Conservation (phyloP, 2,329 filamentous ascomycete species). For the Dothistroma septosporum region DNA sequence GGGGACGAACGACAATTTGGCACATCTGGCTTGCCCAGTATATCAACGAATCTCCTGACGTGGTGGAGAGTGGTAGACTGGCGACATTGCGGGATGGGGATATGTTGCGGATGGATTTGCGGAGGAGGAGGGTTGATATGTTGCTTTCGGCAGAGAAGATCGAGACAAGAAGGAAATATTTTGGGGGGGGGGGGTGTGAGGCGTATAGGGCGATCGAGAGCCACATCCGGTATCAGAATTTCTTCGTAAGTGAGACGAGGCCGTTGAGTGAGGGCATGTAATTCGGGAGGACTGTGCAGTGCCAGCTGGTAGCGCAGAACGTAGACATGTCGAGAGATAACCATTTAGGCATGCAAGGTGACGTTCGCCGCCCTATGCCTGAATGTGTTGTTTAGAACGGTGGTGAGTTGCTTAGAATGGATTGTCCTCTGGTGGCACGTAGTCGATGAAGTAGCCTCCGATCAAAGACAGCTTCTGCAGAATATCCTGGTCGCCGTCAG, state of each 20-base stretch:
- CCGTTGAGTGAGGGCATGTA: conserved; percentile 34
- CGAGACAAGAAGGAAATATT: conserved; percentile 35
- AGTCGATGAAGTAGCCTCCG: conserved; percentile 52
- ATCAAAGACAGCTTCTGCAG: conserved; percentile 56
- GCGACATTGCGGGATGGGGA: conserved; percentile 51
- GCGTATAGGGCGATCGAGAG: conserved; percentile 26
- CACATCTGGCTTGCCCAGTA: conserved; percentile 53
- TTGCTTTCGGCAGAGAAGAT: conserved; percentile 45
- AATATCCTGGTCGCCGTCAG: conserved; percentile 10
- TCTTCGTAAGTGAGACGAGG: conserved; percentile 30
- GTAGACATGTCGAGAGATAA: conserved; percentile 28
- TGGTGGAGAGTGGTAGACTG: conserved; percentile 52
- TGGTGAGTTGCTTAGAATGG: conserved; percentile 39
- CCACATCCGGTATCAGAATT: conserved; percentile 32
- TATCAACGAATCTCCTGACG: conserved; percentile 56
- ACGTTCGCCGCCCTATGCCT: background rate
- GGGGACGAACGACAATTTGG: conserved; percentile 55
- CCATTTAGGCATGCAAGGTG: conserved; percentile 17
- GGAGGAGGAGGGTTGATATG: conserved; percentile 48
- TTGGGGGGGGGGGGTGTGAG: conserved; percentile 27
- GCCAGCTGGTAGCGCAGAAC: conserved; percentile 29
- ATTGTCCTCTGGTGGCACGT: conserved; percentile 62
- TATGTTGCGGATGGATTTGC: conserved; percentile 48
- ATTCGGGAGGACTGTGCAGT: conserved; percentile 25
- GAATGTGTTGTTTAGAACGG: background rate